Percentiles rank a stretch among this genome's conserved stretches.
phyloP scores from a whole-genome alignment of 495 filamentous ascomycete genomes.

The Penicillium manginii region DNA sequence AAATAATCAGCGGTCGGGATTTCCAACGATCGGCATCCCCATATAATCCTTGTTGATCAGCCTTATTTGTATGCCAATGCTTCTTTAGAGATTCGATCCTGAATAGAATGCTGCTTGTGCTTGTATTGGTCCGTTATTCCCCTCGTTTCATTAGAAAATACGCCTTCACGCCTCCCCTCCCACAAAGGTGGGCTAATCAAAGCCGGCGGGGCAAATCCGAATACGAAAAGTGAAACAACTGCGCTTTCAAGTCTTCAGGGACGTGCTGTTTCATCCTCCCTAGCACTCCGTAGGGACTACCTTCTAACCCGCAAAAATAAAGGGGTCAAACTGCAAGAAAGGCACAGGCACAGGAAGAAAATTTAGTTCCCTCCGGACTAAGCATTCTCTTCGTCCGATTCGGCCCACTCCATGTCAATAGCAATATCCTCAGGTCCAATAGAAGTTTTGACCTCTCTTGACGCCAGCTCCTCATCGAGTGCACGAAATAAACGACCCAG shows the following conservation, averaged over 20 bases:
- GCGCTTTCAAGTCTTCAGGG: background rate
- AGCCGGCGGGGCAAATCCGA: background rate
- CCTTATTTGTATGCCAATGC: too few relatives aligned
- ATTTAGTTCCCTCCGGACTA: too few relatives aligned
- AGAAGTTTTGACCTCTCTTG: background rate
- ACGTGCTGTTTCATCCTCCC: background rate
- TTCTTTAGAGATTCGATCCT: too few relatives aligned
- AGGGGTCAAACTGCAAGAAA: background rate
- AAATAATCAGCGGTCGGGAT: background rate
- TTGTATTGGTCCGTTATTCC: too few relatives aligned
- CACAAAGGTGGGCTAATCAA: background rate
- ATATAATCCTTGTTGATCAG: background rate
- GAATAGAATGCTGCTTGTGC: too few relatives aligned
- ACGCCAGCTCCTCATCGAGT: background rate
- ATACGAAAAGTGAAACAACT: background rate
- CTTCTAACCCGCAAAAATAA: background rate
- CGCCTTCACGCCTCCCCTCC: background rate
- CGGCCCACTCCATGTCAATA: slow-evolving; percentile 1
- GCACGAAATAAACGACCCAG: too few relatives aligned
- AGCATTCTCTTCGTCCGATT: too few relatives aligned
- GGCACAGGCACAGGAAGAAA: too few relatives aligned
- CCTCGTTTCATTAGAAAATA: too few relatives aligned
- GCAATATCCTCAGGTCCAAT: background rate
- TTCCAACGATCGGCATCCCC: slow-evolving; percentile 1
- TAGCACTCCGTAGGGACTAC: too few relatives aligned